Evolutionary conservation across 164 flowering plant species (phyloP).

Genomic region (Annona squamosa): DNA sequence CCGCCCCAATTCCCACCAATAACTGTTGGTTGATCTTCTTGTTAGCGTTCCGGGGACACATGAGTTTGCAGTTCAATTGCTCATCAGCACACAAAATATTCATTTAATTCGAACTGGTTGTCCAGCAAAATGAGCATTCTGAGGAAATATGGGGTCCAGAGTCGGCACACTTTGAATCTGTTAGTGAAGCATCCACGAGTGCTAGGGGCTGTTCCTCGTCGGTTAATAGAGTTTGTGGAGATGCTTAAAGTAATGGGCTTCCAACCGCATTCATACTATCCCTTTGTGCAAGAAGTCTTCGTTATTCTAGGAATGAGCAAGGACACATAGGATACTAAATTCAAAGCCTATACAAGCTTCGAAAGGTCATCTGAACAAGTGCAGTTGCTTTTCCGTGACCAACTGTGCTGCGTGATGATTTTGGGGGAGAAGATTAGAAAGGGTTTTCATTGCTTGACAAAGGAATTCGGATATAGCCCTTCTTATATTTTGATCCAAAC

Average conservation of each 20-base stretch:
- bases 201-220: background rate
- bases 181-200: background rate
- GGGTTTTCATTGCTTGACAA: background rate
- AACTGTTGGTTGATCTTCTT: background rate
- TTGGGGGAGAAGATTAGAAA: constrained; percentile 2
- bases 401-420: background rate
- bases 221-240: background rate
- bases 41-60: background rate
- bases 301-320: background rate
- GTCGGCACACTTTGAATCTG: background rate
- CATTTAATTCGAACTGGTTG: background rate
- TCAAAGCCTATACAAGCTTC: background rate
- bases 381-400: background rate
- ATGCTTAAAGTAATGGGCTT: constrained; percentile 1
- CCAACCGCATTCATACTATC: background rate
- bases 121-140: constrained; percentile 1
- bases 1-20: too few relatives aligned
- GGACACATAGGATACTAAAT: background rate
- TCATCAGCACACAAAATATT: background rate
- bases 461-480: background rate
- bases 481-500: background rate
- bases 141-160: background rate
- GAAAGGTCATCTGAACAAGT: background rate
- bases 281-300: background rate
- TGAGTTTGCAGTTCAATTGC: background rate